Percentiles rank a stretch among this genome's conserved stretches.
These are phyloP conservation scores for Tieghemiomyces parasiticus DNA, from an alignment of 192 early-diverging fungal species.

Conservation along the genomic window DNA sequence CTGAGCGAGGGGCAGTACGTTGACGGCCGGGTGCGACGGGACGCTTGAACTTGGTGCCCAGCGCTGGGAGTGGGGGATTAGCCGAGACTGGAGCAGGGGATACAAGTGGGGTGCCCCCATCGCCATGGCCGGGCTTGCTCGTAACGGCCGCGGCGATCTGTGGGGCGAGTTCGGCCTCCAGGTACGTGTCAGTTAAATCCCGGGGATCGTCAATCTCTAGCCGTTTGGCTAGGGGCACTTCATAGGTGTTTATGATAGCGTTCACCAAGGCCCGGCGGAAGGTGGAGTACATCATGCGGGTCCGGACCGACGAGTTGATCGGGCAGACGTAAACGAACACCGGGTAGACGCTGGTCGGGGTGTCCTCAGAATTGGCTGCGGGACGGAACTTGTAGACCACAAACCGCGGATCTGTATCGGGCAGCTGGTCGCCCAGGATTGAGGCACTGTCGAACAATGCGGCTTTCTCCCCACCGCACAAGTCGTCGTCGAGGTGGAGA, in stretches of 20 bases:
- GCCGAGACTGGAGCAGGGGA: too few species aligned
- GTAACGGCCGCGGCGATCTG: too few species aligned
- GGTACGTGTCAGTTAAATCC: constrained; percentile 35
- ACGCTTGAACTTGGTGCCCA: too few species aligned
- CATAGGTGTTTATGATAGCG: constrained; percentile 33
- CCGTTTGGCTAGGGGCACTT: constrained; percentile 43
- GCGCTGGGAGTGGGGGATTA: too few species aligned
- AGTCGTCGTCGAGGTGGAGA: neutral
- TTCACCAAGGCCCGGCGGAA: constrained; percentile 44
- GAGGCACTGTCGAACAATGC: constrained; percentile 8
- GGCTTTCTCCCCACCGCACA: neutral
- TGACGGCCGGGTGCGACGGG: too few species aligned
- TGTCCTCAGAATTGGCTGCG: constrained; percentile 10
- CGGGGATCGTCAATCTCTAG: constrained; percentile 44
- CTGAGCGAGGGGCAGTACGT: too few species aligned
- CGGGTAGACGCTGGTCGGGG: constrained; percentile 16
- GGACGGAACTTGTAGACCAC: constrained; percentile 17
- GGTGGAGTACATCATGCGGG: constrained; percentile 84
- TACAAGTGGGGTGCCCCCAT: too few species aligned
- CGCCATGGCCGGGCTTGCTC: too few species aligned
- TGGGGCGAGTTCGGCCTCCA: constrained; percentile 41
- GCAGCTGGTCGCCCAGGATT: constrained; percentile 30
- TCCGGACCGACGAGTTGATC: constrained; percentile 57
- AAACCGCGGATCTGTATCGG: constrained; percentile 52
- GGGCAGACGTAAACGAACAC: constrained; percentile 88